Base-by-base conservation (phyloP, 2,329 filamentous ascomycete genomes). In the Colletotrichum spaethianum region DNA sequence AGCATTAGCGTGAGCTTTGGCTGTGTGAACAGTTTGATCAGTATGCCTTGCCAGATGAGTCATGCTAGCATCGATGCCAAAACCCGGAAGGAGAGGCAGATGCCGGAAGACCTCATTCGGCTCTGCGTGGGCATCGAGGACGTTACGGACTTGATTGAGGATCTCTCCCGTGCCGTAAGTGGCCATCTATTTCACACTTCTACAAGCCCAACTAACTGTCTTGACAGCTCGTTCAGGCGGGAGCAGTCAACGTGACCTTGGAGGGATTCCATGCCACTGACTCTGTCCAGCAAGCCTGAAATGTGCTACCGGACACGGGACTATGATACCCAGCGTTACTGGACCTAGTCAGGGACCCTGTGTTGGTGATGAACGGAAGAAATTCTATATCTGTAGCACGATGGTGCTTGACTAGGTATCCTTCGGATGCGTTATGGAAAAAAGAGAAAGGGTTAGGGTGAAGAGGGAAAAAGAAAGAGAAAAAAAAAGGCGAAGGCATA, bases 11-110 rank as follows among this genome's bases (percentile, higher is more conserved):
- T 99, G 72, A 98, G 94, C 79, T 99, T 99, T 80, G 96, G 96
- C 59, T 98, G 96, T 81, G 96, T 99, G 75, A 99, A 99, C 86
- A 97, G 94, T 80, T 86, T 99, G 81, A 99, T 99, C 83, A 98
- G 95, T 85, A 98, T 99, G 96, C 96, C 96, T 11, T 99, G 96
- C 85, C 95, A 96, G 79, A 99, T 99, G 97, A 98, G 96, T 83
- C 96, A 99, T 83, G 96, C 96, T 48, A 98, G 94, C 80, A 99
- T 99, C 79, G 96, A 98, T 80, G 94, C 95, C 71, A 97, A 98
- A 86, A 98, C 95, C 63, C 88, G 96, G 76, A 88, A 91, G 77
- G 95, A 97, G 84, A 90, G 95, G 75, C 92, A 96, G 75, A 93
- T 99, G 91, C 96, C 96, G 14, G 96, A 99, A 83, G 96, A 99